Base-by-base conservation (phyloP, 495 filamentous ascomycete species). In the Xylaria sp. region DNA sequence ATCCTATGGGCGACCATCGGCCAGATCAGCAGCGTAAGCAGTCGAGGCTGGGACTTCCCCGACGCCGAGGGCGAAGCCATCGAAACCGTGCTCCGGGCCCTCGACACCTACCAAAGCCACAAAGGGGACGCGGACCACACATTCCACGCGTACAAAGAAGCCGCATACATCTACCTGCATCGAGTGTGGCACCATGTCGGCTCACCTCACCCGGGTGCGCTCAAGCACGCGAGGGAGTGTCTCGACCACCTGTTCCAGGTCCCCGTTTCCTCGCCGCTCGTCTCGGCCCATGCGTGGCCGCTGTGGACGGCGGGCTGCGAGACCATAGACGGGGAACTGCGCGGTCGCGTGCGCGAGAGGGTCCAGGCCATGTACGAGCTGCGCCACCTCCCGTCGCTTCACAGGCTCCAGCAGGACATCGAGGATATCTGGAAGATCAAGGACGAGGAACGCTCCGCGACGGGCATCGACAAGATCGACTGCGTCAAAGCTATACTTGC, bases 221-320 rank as follows among this genome's bases (percentile, higher is more conserved):
- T 75, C 50, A 72, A 71, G 26, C 76, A 78, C 67, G 74, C 68
- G 7, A 70, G 61, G 24, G 58, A 68, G 15, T 76, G 77, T 43
- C 72, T 79, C 44, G 26, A 46, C 35, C 70, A 77, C 37, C 71
- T 79, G 15, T 41, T 53, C 40, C 57, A 67, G 21, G 72, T 79
- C 21, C 66, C 75, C 1, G 71, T 76, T 9, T 43, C 52, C 44
- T 79, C 77, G 2, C 72, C 77, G 33, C 77, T 79, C 19, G 73
- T 73, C 15, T 71, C 77, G 14, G 66, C 77, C 14, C 77, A 79
- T n/a, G 72, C 73, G 37, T 79, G 75, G 73, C 75, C 77, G 12
- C 61, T 79, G 29, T 79, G 77, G 77, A 79, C 75, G n/a, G 75
- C 77, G 1, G 77, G 70, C 4, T 79, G 77, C 31, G 77, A 79